phyloP scores from a whole-genome alignment of 306 rosid species.

The Glycine latifolia region DNA sequence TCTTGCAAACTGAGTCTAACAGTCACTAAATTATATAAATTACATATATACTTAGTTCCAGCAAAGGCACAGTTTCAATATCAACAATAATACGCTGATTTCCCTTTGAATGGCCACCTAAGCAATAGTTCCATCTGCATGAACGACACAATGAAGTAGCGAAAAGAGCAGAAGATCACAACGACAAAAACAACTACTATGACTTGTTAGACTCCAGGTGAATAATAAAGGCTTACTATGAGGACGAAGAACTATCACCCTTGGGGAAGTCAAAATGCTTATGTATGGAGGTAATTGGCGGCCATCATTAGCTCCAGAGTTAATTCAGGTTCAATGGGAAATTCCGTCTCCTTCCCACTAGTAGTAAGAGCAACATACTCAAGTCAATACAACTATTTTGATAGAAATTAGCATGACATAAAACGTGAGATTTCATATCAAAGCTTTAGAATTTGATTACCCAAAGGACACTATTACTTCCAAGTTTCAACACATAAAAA shows the following conservation, averaged over 20 bases:
- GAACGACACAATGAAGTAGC: not conserved
- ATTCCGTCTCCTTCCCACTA: slow-evolving; percentile 93
- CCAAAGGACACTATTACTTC: too few relatives aligned
- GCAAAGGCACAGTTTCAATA: slow-evolving; percentile 7
- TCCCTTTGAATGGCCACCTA: not conserved
- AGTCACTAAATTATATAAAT: slow-evolving; percentile 2
- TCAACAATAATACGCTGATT: slow-evolving; percentile 11
- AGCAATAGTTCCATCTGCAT: slow-evolving; percentile 30
- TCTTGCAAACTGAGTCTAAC: slow-evolving; percentile 18
- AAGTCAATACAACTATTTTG: slow-evolving; percentile 32
- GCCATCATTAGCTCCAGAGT: slow-evolving; percentile 96
- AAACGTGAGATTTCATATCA: slow-evolving; percentile 17
- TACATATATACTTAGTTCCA: slow-evolving; percentile 34
- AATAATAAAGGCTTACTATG: slow-evolving; percentile 46
- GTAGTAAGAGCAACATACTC: slow-evolving; percentile 44
- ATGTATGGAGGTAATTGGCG: slow-evolving; percentile 92
- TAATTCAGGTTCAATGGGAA: slow-evolving; percentile 88
- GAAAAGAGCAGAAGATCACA: not conserved
- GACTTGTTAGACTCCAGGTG: slow-evolving; percentile 18
- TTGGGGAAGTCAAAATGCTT: slow-evolving; percentile 13
- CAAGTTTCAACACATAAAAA: too few relatives aligned
- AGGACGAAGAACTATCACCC: slow-evolving; percentile 34
- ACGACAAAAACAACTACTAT: not conserved
- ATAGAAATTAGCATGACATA: not conserved
- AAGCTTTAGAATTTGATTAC: not conserved